Evolutionary conservation across 2,329 filamentous ascomycete species (phyloP), one percentile per base, ranked within the genome.

Genomic region (Neurospora sp.): DNA sequence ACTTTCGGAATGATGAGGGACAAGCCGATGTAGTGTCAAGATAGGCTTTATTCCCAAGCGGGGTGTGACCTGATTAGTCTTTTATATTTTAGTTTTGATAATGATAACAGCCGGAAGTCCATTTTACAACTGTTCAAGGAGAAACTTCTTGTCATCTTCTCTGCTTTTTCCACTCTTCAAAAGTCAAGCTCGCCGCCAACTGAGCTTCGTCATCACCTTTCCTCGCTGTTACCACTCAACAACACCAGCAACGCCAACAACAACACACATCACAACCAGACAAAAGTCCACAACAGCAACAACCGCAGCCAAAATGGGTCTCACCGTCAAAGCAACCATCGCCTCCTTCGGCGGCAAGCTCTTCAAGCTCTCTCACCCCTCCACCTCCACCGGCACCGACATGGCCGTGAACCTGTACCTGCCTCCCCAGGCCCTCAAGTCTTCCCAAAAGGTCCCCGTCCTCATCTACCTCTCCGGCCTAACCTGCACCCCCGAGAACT

Each of bases 381-480:
- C 94, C 69, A 83, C 86, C 74, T 86, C 88, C 72, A 97, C 93
- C 70, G 88, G 88, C 76, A 97, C 93, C 75, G 89, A 93, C 77
- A 99, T 98, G 95, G 88, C 88, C 79, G 88, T 98, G 78, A 97
- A 96, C 83, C 86, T 99, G 76, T 99, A 92, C 84, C 87, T 99
- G 3, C 96, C 96, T 33, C 89, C 92, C 2, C 85, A 89, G 76
- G 88, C 92, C 69, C 81, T 85, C 72, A 76, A 80, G 17, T 76
- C 80, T 67, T 69, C 81, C 1, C 52, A 91, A 91, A 76, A 28
- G 28, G 89, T 93, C 1, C 96, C 96, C 33, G 88, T 98, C 38
- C 87, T 99, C 70, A 89, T 97, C 82, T 99, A 95, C 82, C 89
- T 99, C 71, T 95, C 95, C 15, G 96, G 96, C 68, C 85, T 99